Evolutionary conservation across 192 early-diverging fungal genomes (phyloP), one percentile per base, ranked within the genome.

Genomic region (Helicostylum pulchrum): DNA sequence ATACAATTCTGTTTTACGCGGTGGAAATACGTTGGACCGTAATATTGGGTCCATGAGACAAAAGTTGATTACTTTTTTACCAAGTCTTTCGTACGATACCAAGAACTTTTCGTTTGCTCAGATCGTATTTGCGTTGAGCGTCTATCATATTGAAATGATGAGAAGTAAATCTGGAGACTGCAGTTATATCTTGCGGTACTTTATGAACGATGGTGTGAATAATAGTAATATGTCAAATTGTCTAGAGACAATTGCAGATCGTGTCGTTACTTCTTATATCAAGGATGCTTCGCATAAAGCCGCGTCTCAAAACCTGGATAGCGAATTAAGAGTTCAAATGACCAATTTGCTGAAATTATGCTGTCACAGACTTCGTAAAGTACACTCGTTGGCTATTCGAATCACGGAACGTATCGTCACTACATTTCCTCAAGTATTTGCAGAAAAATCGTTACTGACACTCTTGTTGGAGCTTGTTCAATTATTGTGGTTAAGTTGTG

Each of bases 381-480:
- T 96, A 47, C 87, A 86, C 72, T 60, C 60, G 26, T 72, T 88
- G 53, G 83, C 86, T 10, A 78, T 80, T 59, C 85, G 81, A 54
- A 82, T 81, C 66, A 73, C 80, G 14, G 81, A 88, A 44, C 69
- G 64, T 52, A 78, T 92, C 44, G 73, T 90, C 52, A 53, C 39
- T 17, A 64, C 77, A 0, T 88, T 89, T 67, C 95, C 94, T 36
- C 85, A 87, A 55, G 73, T 94, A 5, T 84, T 98, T 53, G 89
- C 90, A 55, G 88, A 96, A 72, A 82, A 83, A 61, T 70, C 72
- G 0, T 73, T 87, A 1, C 55, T 94, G n/a, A 80, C 75, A 31
- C 78, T 87, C 17, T 78, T 95, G 57, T 73, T 98, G 14, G 96
- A 98, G 71, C 70, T 96, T 14, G 80, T 93, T 9, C 87, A 90